Percentiles rank a stretch among this genome's conserved stretches.
phyloP scores from a whole-genome alignment of 345 rosid species.

The Microthlaspi erraticum region DNA sequence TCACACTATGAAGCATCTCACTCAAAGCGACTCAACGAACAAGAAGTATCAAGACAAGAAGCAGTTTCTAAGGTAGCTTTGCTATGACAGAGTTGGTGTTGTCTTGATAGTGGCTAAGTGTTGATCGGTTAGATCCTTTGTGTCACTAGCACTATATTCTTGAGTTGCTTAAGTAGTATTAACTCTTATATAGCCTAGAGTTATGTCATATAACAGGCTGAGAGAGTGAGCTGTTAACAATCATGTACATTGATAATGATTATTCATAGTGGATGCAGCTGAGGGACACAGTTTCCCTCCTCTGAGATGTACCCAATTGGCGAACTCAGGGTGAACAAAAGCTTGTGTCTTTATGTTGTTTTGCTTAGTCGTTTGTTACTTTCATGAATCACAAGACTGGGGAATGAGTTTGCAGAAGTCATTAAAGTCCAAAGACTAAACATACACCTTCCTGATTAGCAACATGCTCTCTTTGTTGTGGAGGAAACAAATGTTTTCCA shows the following conservation, averaged over 20 bases:
- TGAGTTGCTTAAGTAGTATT: neutral
- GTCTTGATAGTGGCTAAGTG: neutral
- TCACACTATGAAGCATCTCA: neutral
- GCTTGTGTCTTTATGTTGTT: neutral
- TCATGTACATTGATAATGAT: neutral
- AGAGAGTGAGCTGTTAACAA: neutral
- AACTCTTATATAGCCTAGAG: neutral
- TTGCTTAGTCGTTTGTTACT: neutral
- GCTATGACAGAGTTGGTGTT: neutral
- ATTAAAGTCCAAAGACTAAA: no score
- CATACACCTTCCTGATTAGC: no score
- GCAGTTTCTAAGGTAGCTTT: neutral
- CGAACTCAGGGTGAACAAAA: neutral
- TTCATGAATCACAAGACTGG: neutral
- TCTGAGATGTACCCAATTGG: neutral
- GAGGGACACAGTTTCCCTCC: neutral
- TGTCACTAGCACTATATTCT: neutral
- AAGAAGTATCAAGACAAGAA: neutral
- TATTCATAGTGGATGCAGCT: neutral
- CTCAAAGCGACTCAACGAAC: neutral
- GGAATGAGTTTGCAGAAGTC: no score
- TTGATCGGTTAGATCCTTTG: neutral
- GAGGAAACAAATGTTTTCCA: no score
- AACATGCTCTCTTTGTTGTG: no score
- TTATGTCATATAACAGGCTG: neutral